Evolutionary conservation across 169 alveolate genomes (phyloP), one percentile per base, ranked within the genome.

Genomic region (Plasmodium yoelii): DNA sequence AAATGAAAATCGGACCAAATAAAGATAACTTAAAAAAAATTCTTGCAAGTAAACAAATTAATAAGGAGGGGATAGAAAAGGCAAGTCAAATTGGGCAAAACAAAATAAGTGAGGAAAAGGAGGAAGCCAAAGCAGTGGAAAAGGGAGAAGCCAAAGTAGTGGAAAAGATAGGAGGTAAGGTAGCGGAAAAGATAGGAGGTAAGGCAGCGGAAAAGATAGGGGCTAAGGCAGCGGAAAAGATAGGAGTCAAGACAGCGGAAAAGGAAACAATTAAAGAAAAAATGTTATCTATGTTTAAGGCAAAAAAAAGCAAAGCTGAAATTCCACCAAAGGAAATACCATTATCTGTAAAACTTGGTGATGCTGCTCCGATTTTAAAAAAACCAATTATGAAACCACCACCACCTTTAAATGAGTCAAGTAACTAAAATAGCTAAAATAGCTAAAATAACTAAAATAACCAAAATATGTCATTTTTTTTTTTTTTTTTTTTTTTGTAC

Each of bases 221-320:
- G 87, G 64, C 64, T 26, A 53, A 22, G 65, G 72, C 57, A 82
- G 80, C 10, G 57, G 34, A 55, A 57, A 84, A 70, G 70, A 89
- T 55, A 73, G 87, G 12, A 87, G 64, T 70, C 46, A 53, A 22
- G 65, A 63, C 57, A 82, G 80, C 10, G 57, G 34, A 53, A 5
- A 90, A 39, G 59, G 74, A 51, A 65, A 86, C 95, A 7, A 80
- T 93, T 42, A 75, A 87, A 75, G 82, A 80, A 56, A 93, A 93
- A 63, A 53, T 86, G 60, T 75, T 89, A 75, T 57, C 93, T 22
- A 22, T 82, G 26, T 42, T 68, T 47, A 72, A 59, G 51, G 61
- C 75, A 4, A 72, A 73, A n/a, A 80, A 72, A 4, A 77, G 49
- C 34, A 80, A 73, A 42, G 42, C 44, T 1, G 86, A 8, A 3